Evolutionary conservation across 177 flowering plant species (phyloP), one percentile per base, ranked within the genome.

Genomic region (Tripterygium wilfordii): DNA sequence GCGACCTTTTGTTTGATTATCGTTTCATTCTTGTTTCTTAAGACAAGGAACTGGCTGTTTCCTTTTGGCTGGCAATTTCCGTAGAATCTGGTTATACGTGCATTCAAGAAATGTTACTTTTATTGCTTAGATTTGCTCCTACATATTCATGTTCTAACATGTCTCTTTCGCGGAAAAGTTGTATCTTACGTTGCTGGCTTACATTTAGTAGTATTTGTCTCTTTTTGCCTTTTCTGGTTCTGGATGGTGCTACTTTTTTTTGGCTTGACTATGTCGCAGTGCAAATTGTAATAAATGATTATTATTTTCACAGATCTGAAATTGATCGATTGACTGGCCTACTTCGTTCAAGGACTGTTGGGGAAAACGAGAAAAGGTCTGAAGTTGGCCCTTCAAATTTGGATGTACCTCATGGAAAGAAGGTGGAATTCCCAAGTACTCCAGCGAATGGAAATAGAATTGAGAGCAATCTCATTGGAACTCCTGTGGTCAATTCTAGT

Each of bases 271-370:
- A 40, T 2, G 36, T 4, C 13, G 6, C 36, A 5, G 9, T 3
- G 14, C 14, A 12, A 32, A n/a, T n/a, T 38, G 42, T 4, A 18
- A 38, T 12, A 5, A 8, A 23, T 23, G 30, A 25, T 1, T n/a
- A 12, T 13, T 35, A 3, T 23, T 45, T 42, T 20, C 52, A 36
- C 84, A 92, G 98, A 57, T 71, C 75, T 35, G 94, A 92, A 61
- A 70, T 89, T 64, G 82, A 83, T 31, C 89, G 57, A 21, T 60
- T 92, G 71, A 80, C 77, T 30, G 70, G 72, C 31, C 59, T 92
- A 23, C 45, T 92, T 54, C 88, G 40, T 25, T 73, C 95, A 31
- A 79, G 78, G 66, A 70, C 76, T 16, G 22, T 36, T 35, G 65
- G n/a, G 15, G 42, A 55, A 45, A 68, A 64, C 50, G 63, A 56